Base-by-base conservation (phyloP, 164 flowering plant genomes). In the Sedum album region DNA sequence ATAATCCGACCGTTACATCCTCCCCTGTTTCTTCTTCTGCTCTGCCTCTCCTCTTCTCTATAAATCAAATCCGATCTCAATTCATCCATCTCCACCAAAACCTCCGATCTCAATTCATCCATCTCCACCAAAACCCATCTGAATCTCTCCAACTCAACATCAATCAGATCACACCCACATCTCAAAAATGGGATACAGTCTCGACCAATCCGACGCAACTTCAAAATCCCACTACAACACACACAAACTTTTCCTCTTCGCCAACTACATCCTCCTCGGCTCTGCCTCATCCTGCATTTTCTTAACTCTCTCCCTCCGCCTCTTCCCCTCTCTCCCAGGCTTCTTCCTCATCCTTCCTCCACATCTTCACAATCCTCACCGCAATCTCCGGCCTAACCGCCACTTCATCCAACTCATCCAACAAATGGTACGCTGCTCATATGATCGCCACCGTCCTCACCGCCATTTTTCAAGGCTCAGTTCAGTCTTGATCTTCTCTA, bases 201-300 rank as follows among this genome's bases (percentile, higher is more conserved):
- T 48, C 21, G 53, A 48, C 18, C 21, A 48, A 48, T 48, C 53
- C 3, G 21, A 17, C 53, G 53, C 53, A 18, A 53, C 60, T 13
- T 20, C 26, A 23, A 53, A 23, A 36, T 73, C 79, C 5, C 85
- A 82, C 66, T 66, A 76, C 77, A 79, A 74, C 72, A 83, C 85
- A 17, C 91, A 83, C 85, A 86, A 85, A 65, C 38, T 83, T 66
- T 91, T 91, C 84, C 81, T 91, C 31, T 46, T 86, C 39, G 74
- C 78, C 80, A 91, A 88, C 76, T 91, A 91, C 90, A 76, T 84
- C 68, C 87, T 91, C 69, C 73, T 91, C 4, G 91, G 96, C 7
- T 86, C 96, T 11, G 91, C 97, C 66, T 87, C 90, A 1, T 80
- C 88, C 66, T 90, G 91, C 89, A 87, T 88, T 60, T 88, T 90